Base-by-base conservation (phyloP, 1,284 basidiomycete species). In the Rhodotorula sp. region DNA sequence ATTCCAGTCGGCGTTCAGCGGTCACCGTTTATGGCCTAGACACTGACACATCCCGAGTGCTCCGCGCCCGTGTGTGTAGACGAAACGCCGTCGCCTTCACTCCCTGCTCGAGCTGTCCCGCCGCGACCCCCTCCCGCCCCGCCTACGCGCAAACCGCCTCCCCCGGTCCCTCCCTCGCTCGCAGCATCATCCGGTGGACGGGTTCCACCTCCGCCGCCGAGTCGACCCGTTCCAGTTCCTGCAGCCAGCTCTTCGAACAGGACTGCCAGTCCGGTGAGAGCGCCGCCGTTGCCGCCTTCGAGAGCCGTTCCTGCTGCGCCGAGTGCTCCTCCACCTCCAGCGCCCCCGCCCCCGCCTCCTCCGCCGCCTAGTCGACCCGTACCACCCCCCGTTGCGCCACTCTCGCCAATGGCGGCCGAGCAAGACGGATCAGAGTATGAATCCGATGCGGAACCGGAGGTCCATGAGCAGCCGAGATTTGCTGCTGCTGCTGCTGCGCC, bases 361-460 rank as follows among this genome's bases (percentile, higher is more conserved):
- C 51, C 69, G 3, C 67, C 63, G 12, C 34, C 49, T 5, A 46
- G 58, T 16, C 54, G 58, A 20, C 46, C 62, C 8, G 15, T 61
- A 6, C 29, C 58, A 21, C 10, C 48, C 12, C 18, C 62, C 2
- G 23, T 26, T 20, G 48, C 65, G 21, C 48, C 67, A 43, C 39
- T 10, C 8, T 43, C 39, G n/a, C 46, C 62, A 20, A 34, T 31
- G 3, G 62, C 70, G 10, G 58, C 60, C 8, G 47, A 56, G 12
- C 62, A 43, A 43, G 39, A 43, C 8, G 39, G 39, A 12, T 43
- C 39, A 43, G 39, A 43, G 39, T 43, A 43, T 12, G 39, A 43
- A 43, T 43, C 39, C 39, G 39, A 43, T 43, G 39, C 39, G 39
- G 39, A 43, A 43, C 39, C 39, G 39, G 39, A 7, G 12, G 39